These are phyloP conservation scores for Teratosphaeria epicoccoides DNA, from an alignment of 2,329 filamentous ascomycete genomes.

Conservation along the genomic window DNA sequence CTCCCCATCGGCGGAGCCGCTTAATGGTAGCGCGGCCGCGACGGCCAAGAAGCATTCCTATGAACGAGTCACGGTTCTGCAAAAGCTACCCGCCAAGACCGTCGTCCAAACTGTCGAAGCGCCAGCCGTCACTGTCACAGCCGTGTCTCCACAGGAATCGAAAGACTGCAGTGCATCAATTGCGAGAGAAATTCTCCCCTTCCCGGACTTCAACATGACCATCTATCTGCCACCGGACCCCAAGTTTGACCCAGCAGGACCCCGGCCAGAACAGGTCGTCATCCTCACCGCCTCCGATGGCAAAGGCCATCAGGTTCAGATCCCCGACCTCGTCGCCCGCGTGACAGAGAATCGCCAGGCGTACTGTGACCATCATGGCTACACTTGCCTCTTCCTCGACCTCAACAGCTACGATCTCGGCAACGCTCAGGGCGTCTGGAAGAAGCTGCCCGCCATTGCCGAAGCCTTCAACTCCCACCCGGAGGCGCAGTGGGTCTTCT, in stretches of 20 bases:
- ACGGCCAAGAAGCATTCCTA: too few species aligned
- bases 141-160: not conserved
- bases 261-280: not conserved
- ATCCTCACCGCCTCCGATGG: not conserved
- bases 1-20: not conserved
- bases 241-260: not conserved
- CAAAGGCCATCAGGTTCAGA: not conserved
- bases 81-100: not conserved
- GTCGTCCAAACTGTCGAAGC: too few species aligned
- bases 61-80: too few species aligned
- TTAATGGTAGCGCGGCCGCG: not conserved
- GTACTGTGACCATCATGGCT: not conserved
- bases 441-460: not conserved
- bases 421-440: not conserved
- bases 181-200: not conserved
- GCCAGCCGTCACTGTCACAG: too few species aligned
- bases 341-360: not conserved
- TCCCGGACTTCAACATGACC: not conserved
- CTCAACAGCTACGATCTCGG: not conserved
- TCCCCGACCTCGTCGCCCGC: not conserved
- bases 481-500: not conserved
- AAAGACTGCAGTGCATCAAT: not conserved
- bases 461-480: not conserved
- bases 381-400: not conserved
- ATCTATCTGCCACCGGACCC: not conserved